A percentile compares a stretch with the other conserved stretches of the same genome.
Conservation (phyloP, 2,329 filamentous ascomycete species). For the Cladosporium sp. region DNA sequence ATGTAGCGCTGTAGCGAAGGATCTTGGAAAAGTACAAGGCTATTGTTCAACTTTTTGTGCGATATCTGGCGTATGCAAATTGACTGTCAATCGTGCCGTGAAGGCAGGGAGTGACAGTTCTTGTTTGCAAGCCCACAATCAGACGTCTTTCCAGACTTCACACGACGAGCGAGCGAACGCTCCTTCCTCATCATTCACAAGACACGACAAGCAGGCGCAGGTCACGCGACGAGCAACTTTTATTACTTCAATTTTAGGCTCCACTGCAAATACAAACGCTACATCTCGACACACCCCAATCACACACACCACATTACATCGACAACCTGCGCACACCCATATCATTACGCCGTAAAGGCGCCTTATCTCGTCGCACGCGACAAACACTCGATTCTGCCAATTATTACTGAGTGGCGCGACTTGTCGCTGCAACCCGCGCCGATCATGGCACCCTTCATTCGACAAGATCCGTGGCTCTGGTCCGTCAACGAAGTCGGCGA, state of each 20-base stretch:
- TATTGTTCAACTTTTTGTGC: neutral
- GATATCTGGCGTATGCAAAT: too few species aligned
- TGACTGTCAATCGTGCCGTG: too few species aligned
- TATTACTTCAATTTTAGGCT: neutral
- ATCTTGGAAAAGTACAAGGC: neutral
- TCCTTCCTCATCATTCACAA: too few species aligned
- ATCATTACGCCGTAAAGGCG: neutral
- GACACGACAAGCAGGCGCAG: neutral
- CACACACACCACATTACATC: neutral
- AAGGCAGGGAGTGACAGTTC: too few species aligned
- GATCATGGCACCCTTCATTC: conserved; percentile 21
- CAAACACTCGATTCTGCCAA: neutral
- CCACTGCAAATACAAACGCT: neutral
- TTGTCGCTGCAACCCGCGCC: neutral
- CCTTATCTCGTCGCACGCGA: neutral
- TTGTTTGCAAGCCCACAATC: too few species aligned
- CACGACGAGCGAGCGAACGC: too few species aligned
- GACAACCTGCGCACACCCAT: neutral
- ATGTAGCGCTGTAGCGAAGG: neutral
- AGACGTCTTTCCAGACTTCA: too few species aligned
- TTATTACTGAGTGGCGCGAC: too few species aligned
- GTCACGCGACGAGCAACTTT: neutral
- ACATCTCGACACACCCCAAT: neutral
- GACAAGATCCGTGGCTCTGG: conserved; percentile 71
- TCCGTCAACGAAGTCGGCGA: conserved; percentile 61